Evolutionary conservation across 139 green algal genomes (phyloP), one percentile per base, ranked within the genome.

Genomic region (Micromonas pusilla): DNA sequence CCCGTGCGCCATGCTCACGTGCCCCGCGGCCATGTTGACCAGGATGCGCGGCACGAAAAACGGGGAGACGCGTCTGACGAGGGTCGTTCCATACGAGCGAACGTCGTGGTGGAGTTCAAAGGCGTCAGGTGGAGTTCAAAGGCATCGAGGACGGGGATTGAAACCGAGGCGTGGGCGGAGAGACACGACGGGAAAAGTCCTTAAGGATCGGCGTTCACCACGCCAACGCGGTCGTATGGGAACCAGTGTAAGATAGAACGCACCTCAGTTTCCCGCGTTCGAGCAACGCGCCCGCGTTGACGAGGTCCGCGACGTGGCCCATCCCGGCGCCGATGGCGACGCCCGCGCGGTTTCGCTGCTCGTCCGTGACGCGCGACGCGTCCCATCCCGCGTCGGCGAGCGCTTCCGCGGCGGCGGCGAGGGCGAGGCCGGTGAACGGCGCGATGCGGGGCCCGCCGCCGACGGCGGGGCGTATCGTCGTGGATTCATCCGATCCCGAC

Each of bases 41-140:
- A 99, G 83, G 19, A 97, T 90, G 2, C 87, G 82, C 21, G 95
- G 92, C n/a, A 99, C 85, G 77, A 98, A 97, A 83, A 90, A 97
- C 30, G 95, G 95, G 28, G 83, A 91, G 31, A 98, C 34, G 20
- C 90, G 83, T 2, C 90, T n/a, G n/a, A n/a, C n/a, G n/a, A n/a
- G n/a, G n/a, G n/a, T n/a, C n/a, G n/a, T n/a, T n/a, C n/a, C n/a
- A n/a, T n/a, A n/a, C n/a, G n/a, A n/a, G n/a, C n/a, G n/a, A n/a
- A n/a, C n/a, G n/a, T n/a, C n/a, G n/a, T n/a, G n/a, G n/a, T n/a
- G n/a, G n/a, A n/a, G n/a, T n/a, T n/a, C n/a, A n/a, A n/a, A n/a
- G n/a, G n/a, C n/a, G n/a, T n/a, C n/a, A n/a, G n/a, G n/a, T n/a
- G n/a, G n/a, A n/a, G n/a, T n/a, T n/a, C n/a, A n/a, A n/a, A n/a